phyloP scores from a whole-genome alignment of 78 protist species.

The Monocercomonoides exilis region DNA sequence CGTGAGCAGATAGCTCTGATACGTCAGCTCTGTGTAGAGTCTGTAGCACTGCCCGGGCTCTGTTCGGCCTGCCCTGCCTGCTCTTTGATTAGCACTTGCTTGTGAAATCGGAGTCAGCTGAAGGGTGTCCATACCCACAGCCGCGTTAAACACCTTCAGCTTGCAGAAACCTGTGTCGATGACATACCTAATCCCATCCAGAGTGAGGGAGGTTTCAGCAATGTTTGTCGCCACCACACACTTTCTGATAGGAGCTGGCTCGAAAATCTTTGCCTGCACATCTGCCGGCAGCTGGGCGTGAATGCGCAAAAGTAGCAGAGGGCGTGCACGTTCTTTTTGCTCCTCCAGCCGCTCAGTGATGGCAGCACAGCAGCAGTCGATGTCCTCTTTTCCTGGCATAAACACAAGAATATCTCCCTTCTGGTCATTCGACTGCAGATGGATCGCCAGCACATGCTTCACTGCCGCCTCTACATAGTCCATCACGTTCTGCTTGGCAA shows the following conservation, averaged over 20 bases:
- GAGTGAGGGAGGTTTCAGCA: constrained; percentile 90
- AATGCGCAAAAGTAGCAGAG: constrained; percentile 73
- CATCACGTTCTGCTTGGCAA: constrained; percentile 47
- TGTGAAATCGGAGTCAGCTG: constrained; percentile 50
- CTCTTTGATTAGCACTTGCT: constrained; percentile 90
- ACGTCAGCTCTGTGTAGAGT: constrained; percentile 17
- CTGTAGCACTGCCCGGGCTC: constrained; percentile 68
- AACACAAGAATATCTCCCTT: constrained; percentile 95
- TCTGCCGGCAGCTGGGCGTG: constrained; percentile 91
- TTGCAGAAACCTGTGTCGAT: constrained; percentile 91
- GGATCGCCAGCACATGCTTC: constrained; percentile 54
- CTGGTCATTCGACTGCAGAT: constrained; percentile 20
- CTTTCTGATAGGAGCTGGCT: constrained; percentile 36
- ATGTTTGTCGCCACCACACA: constrained; percentile 71
- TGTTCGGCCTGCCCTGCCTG: constrained; percentile 97
- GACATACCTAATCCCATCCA: constrained; percentile 78
- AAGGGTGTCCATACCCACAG: constrained; percentile 91
- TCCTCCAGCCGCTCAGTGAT: constrained; percentile 44
- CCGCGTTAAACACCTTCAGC: constrained; percentile 69
- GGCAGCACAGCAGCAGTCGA: constrained; percentile 70
- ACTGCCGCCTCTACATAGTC: constrained; percentile 89
- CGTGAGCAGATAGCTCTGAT: neutral
- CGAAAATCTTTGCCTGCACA: constrained; percentile 82
- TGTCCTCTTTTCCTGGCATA: constrained; percentile 99
- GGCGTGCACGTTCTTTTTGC: constrained; percentile 39